Base-by-base conservation (phyloP, 2,329 filamentous ascomycete genomes). In the Fusarium sulawesiense region DNA sequence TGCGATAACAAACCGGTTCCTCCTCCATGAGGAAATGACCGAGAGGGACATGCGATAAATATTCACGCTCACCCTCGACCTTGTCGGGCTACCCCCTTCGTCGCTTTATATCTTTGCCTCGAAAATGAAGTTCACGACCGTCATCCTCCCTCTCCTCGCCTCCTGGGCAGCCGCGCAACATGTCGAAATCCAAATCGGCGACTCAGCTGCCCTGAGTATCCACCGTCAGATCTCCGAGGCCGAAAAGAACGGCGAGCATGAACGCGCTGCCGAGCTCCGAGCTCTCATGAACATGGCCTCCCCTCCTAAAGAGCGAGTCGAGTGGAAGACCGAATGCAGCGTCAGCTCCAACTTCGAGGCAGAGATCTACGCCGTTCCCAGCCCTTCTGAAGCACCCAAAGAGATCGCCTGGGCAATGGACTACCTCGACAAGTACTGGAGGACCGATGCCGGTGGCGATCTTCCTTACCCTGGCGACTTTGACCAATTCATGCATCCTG, bases 401-500 rank as follows among this genome's bases (percentile, higher is more conserved):
- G 54, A 63, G 13, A 42, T 70, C 0, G 57, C 54, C 0, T 70
- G 67, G 67, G 67, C 67, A 1, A 66, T 66, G 67, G n/a, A 56
- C 1, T 70, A 50, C 9, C 67, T 70, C 20, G 67, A 70, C 7
- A 50, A 64, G 12, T 49, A 63, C 8, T 70, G 67, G 67, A 70
- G 40, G 30, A 60, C 62, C 6, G 66, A 70, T 3, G 49, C 56
- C 3, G 67, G 67, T 7, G 30, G 50, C 1, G 61, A 70, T 34
- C 57, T 70, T 32, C 66, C 66, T 7, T 70, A 70, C 13, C 66
- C 62, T 3, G 67, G 67, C 0, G 67, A 70, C 21, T 70, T 70
- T 7, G 54, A 58, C 13, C 42, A 49, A 7, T 70, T 64, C 18
- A 63, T 70, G 67, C 66, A 70, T 9, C 58, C 49, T 1, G 49